A percentile compares a stretch with the other conserved stretches of the same genome.
phyloP scores from a whole-genome alignment of 139 green algal genomes.

The Chara braunii region DNA sequence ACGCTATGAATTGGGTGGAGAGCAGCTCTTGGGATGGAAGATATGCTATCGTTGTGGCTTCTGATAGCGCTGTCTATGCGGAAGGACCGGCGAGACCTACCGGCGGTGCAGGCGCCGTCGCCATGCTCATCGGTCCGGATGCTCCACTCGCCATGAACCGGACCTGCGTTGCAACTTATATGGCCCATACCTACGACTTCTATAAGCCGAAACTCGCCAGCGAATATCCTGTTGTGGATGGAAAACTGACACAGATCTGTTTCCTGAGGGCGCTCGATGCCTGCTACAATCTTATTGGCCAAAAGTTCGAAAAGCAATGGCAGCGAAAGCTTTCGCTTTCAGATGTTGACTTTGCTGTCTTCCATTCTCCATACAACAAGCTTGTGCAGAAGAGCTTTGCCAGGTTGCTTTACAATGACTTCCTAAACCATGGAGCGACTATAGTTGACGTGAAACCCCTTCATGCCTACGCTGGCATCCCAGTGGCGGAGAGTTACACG shows the following conservation, averaged over 20 bases:
- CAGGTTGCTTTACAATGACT: slow-evolving; percentile 57
- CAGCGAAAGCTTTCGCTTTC: slow-evolving; percentile 30
- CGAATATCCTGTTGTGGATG: slow-evolving; percentile 62
- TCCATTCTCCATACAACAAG: slow-evolving; percentile 71
- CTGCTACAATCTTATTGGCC: slow-evolving; percentile 37
- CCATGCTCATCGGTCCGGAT: slow-evolving; percentile 69
- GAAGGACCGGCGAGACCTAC: slow-evolving; percentile 49
- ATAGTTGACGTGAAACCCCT: background rate
- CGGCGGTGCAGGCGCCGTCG: slow-evolving; percentile 69
- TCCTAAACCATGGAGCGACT: slow-evolving; percentile 13
- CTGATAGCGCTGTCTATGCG: slow-evolving; percentile 64
- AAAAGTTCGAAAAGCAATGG: slow-evolving; percentile 27
- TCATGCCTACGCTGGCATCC: slow-evolving; percentile 1
- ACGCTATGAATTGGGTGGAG: slow-evolving; percentile 65
- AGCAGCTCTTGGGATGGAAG: slow-evolving; percentile 65
- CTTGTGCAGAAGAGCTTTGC: slow-evolving; percentile 65
- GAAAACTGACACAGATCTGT: slow-evolving; percentile 50
- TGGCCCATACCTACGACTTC: slow-evolving; percentile 68
- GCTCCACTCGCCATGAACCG: slow-evolving; percentile 68
- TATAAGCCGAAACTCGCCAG: slow-evolving; percentile 62
- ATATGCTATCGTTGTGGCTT: slow-evolving; percentile 67
- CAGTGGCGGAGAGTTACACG: slow-evolving; percentile 33
- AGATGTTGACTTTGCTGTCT: slow-evolving; percentile 49
- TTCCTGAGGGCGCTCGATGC: slow-evolving; percentile 53
- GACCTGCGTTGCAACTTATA: slow-evolving; percentile 49